Evolutionary conservation across 2,329 filamentous ascomycete genomes (phyloP).

Genomic region (Ascochyta fabae): DNA sequence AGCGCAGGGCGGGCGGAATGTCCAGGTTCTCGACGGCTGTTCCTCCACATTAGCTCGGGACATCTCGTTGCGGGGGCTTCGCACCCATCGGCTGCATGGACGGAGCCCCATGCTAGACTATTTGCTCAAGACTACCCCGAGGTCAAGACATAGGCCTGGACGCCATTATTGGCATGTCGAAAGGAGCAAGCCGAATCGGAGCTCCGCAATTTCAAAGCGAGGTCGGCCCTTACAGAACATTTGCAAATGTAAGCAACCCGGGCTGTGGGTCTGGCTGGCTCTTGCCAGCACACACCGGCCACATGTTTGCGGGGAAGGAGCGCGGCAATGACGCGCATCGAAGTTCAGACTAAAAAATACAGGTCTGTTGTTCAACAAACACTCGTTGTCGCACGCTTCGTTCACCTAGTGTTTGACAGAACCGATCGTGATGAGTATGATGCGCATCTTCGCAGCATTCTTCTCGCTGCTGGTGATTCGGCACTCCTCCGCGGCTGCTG

Average conservation of each 20-base stretch:
- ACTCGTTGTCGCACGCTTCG: conserved; percentile 9
- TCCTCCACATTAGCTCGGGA: conserved; percentile 36
- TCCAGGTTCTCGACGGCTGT: conserved; percentile 42
- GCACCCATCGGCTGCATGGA: conserved; percentile 16
- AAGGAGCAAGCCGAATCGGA: conserved; percentile 25
- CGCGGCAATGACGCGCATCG: conserved; percentile 23
- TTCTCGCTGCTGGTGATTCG: conserved; percentile 19
- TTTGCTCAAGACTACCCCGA: neutral
- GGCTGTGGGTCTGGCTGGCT: conserved; percentile 6
- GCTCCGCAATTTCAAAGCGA: conserved; percentile 23
- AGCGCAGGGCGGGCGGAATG: conserved; percentile 29
- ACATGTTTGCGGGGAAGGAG: conserved; percentile 13
- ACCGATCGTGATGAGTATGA: conserved; percentile 19
- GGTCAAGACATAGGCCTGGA: neutral
- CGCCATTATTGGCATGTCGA: conserved; percentile 1
- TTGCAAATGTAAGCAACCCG: conserved; percentile 14
- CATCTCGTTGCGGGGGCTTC: conserved; percentile 34
- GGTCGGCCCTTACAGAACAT: conserved; percentile 2
- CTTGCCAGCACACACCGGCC: conserved; percentile 15
- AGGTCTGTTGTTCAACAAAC: conserved; percentile 20
- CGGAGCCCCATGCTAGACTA: conserved; percentile 5
- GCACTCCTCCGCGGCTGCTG: conserved; percentile 17
- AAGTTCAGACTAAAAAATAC: conserved; percentile 7
- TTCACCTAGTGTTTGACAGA: conserved; percentile 7
- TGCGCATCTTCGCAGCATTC: conserved; percentile 16